Evolutionary conservation across 1,284 basidiomycete genomes (phyloP).

Genomic region (Clitocybe nebularis): DNA sequence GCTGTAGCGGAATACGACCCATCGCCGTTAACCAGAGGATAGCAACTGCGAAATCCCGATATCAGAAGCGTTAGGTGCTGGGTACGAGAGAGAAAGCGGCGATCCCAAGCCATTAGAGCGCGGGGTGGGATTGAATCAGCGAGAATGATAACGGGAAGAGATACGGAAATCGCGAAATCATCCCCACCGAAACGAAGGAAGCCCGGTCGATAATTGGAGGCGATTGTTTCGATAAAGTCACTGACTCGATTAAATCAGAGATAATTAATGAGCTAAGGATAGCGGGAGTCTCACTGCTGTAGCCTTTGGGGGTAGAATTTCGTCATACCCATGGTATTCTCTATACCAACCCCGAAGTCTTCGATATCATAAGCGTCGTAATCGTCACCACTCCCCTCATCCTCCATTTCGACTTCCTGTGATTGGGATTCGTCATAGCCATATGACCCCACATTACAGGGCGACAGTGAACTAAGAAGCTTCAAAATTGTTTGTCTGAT

Average conservation of each 20-base stretch:
- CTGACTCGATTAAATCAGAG: constrained; percentile 27
- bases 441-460: too few relatives aligned
- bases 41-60: constrained; percentile 46
- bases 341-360: constrained; percentile 12
- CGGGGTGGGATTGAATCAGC: constrained; percentile 45
- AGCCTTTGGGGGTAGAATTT: constrained; percentile 18
- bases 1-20: constrained; percentile 32
- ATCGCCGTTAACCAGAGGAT: constrained; percentile 43
- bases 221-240: constrained; percentile 53
- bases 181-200: constrained; percentile 41
- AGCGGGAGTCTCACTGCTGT: constrained; percentile 21
- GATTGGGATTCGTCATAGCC: constrained; percentile 19
- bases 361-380: constrained; percentile 37
- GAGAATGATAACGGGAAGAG: constrained; percentile 47
- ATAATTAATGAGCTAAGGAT: constrained; percentile 3
- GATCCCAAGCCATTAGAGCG: constrained; percentile 62
- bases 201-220: constrained; percentile 50
- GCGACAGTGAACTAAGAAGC: constrained; percentile 29
- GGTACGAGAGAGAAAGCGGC: constrained; percentile 45
- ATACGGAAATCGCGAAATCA: constrained; percentile 50
- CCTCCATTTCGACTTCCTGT: constrained; percentile 27
- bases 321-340: constrained; percentile 9
- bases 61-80: constrained; percentile 58
- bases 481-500: constrained; percentile 40
- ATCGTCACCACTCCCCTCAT: constrained; percentile 30